Evolutionary conservation across 495 filamentous ascomycete species (phyloP), one percentile per base, ranked within the genome.

Genomic region (Penicillium longicatenatum): DNA sequence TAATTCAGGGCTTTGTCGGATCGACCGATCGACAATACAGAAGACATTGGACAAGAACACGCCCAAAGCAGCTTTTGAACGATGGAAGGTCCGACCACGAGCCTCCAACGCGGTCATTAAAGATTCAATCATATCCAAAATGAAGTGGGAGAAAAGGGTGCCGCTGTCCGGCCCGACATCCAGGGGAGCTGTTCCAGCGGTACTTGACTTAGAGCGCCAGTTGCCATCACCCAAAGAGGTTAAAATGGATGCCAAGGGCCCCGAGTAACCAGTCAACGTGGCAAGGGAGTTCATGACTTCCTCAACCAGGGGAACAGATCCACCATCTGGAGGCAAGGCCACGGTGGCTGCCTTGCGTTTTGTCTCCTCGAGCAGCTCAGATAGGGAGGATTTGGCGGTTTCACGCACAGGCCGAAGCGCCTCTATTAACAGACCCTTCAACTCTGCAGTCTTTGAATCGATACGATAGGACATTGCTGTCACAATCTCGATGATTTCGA

Each of bases 401-500:
- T 96, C 92, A 19, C 92, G 86, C 8, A 98, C 84, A 11, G 93
- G 95, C 55, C 91, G 89, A 17, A 98, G 77, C 2, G 91, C 90
- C 31, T 96, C 92, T 1, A 89, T 85, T 45, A 98, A 85, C 12
- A 88, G 81, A 35, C 82, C 82, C 69, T 96, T 96, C 39, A 96
- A 83, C 68, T 96, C 93, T 2, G 90, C 91, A 6, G 91, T 94
- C 64, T 88, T 86, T 3, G 79, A 74, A 52, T 95, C 95, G 7
- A 99, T 79, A 46, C 87, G 85, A 59, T 87, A 85, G 12, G 90
- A 92, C 57, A 95, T 82, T 33, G 80, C 80, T 3, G 90, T 90
- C 42, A 99, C 89, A 57, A 96, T 90, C 63, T 96, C 93, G 44
- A 96, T 89, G 52, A 98, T 92, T 67, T 99, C 94, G 68, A 95